phyloP scores from a whole-genome alignment of 1,139 yeast species.

The Candida labiduridarum region DNA sequence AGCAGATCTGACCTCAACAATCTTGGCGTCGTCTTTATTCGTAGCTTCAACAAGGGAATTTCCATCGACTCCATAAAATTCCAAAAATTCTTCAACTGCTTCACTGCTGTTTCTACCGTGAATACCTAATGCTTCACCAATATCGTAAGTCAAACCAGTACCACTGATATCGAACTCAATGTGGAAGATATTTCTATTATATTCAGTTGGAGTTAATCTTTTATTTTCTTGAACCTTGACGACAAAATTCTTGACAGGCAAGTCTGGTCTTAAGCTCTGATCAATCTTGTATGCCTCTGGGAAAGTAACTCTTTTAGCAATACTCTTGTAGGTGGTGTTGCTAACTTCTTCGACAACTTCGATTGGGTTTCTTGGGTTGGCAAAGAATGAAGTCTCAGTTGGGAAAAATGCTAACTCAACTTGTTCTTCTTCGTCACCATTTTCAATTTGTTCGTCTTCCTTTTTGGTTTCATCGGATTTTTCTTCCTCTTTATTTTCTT shows the following conservation, averaged over 20 bases:
- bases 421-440: conserved; percentile 25
- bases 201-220: conserved; percentile 89
- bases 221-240: conserved; percentile 91
- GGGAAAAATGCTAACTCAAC: conserved; percentile 53
- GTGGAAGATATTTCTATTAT: conserved; percentile 95
- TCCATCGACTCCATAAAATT: conserved; percentile 70
- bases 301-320: conserved; percentile 76
- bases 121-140: conserved; percentile 96
- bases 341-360: conserved; percentile 36
- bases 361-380: conserved; percentile 50
- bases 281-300: conserved; percentile 71
- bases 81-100: conserved; percentile 68
- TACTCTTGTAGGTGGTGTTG: conserved; percentile 51
- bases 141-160: conserved; percentile 86
- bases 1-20: conserved; percentile 75
- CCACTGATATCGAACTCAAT: conserved; percentile 91
- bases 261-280: conserved; percentile 78
- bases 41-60: conserved; percentile 71
- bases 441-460: conserved; percentile 20
- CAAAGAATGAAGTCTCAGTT: conserved; percentile 58
- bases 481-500: conserved; percentile 20
- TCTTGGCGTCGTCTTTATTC: conserved; percentile 60
- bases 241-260: conserved; percentile 81
- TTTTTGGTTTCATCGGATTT: conserved; percentile 11
- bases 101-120: conserved; percentile 82